Base-by-base conservation (phyloP, 1,139 yeast species). In the Geotrichum citri-aurantii region DNA sequence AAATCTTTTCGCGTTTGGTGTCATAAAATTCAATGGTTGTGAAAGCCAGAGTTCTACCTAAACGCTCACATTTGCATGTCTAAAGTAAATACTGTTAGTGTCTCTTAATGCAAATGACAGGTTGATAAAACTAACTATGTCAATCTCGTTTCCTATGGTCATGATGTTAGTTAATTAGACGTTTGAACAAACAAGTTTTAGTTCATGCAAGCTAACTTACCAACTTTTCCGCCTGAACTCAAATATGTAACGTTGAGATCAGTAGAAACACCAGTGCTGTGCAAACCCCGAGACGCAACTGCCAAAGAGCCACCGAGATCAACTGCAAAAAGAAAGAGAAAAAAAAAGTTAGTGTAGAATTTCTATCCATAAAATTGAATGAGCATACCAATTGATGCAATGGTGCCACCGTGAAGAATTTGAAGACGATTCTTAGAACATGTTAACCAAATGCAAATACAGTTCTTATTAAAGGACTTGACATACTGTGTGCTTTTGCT, bases 251-350 rank as follows among this genome's bases (percentile, higher is more conserved):
- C 73, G 48, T 72, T 69, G 54, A 77, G 62, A 58, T 77, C 80
- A 0, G 78, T 77, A 27, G 77, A 69, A 44, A 77, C 80, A 1
- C 80, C 80, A 2, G 80, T 77, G 63, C 71, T 64, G 59, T 68
- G 76, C 63, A 75, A 62, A 8, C 80, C 80, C 17, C 73, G 66
- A 23, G 78, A 72, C 1, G 79, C 74, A 4, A 76, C 68, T 0
- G 80, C 79, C 56, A 77, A 64, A 3, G 80, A 76, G n/a, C 80
- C 80, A 11, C 79, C 80, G 2, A 77, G 68, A 57, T 77, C 80
- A 14, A 75, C 77, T 33, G 68, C 57, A 4, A 72, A 62, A 21
- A 23, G 7, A 7, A 26, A 5, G 4, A 26, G 29, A 26, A 26
- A 7, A 26, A n/a, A n/a, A 50, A 8, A 17, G 10, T 24, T 17